Base-by-base conservation (phyloP, 1,139 yeast genomes). In the Suhomyces panamericanus region DNA sequence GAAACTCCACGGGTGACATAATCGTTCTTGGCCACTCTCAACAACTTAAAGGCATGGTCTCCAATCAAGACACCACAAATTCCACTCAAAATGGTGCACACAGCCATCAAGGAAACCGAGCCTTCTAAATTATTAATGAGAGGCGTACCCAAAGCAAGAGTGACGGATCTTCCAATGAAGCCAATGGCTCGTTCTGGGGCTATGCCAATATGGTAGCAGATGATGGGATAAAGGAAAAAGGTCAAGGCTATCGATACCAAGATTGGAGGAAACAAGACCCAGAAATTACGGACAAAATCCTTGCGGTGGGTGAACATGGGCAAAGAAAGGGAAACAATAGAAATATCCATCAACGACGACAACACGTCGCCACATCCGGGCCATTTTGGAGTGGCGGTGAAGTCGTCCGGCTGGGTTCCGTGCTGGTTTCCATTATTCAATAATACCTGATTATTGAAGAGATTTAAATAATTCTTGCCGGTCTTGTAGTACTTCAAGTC, bases 331-430 rank as follows among this genome's bases (percentile, higher is more conserved):
- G 91, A 80, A 1, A 86, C 90, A 63, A 87, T 87, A 3, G 89
- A 80, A 5, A 85, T 77, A 54, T 86, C 95, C 84, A 87, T 81
- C 49, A 87, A 61, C 0, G 90, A 78, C 8, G 83, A 65, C 33
- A 87, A 71, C 11, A 87, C 70, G 57, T 87, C 95, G 1, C 95
- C 95, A 33, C 93, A 87, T 0, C 95, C 95, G 0, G 95, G 95
- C 78, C 83, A 77, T 33, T 65, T 64, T 1, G 76, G 75, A 9
- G 73, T 67, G 3, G 66, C 59, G 0, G 77, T 70, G 16, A 54
- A 59, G 45, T 68, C 64, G 6, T 38, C 50, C 1, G 48, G 34
- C n/a, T 44, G 49, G 6, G 55, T 35, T 3, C 39, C 30, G 17
- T 42, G 41, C 14, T 56, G 51, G 26, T 60, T 56, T 3, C 73